Base-by-base conservation (phyloP, 2,329 filamentous ascomycete species). In the Aspergillus arachidicola region DNA sequence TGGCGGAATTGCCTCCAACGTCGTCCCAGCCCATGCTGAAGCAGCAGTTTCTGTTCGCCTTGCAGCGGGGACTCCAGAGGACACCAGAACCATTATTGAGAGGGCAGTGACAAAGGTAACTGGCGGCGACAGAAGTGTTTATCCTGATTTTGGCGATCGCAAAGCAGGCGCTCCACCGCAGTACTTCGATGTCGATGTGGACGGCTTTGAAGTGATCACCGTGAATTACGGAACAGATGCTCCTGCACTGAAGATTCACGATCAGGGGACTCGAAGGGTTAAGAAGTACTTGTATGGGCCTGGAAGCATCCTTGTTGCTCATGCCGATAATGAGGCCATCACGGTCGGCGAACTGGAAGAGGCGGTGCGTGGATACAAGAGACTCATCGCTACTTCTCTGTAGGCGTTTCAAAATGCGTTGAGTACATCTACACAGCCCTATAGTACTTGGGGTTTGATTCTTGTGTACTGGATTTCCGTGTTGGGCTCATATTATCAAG, bases 201-300 rank as follows among this genome's bases (percentile, higher is more conserved):
- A 91, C n/a, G 94, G 91, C 0, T 97, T 98, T 66, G 88, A 96
- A n/a, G 89, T 86, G 0, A 87, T 91, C 56, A 89, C 91, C 0
- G 92, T 94, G 51, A 97, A 96, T 75, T 98, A 98, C 73, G 94
- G 94, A 11, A 98, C 95, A 0, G 94, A 98, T 77, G 89, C 97
- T 26, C 91, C 93, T 1, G 89, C 92, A 70, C 78, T 97, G 50
- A 79, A 86, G 36, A 88, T 92, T 10, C 83, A 89, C 59, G 87
- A 92, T 4, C 62, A 58, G 67, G 88, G 83, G 10, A 84, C 65
- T 0, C 58, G 57, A 3, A 62, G 45, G 23, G 79, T 81, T 5
- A 79, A 85, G 77, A 79, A 83, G 61, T 89, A 88, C 75, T 73
- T 89, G n/a, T 89, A 87, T 69, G 86, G 86, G 0, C 86, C 86